Percentiles rank a stretch among this genome's conserved stretches.
These are phyloP conservation scores for Saccharomycopsis oosterbeekiorum DNA, from an alignment of 805 yeast genomes.

Conservation along the genomic window DNA sequence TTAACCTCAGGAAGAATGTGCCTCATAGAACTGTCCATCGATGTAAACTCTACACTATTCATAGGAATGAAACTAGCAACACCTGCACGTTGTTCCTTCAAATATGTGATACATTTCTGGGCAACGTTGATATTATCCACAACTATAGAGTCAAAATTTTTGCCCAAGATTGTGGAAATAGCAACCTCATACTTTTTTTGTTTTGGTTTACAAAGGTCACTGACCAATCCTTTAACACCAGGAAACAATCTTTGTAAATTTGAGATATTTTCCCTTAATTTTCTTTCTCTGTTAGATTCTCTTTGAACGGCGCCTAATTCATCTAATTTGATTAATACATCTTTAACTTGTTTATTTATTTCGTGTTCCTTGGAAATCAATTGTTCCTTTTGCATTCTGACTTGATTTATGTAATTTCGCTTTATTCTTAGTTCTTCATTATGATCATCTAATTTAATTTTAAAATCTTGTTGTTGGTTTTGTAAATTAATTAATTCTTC, in stretches of 20 bases:
- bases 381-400: slow-evolving; percentile 32
- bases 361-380: slow-evolving; percentile 42
- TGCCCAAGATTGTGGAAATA: slow-evolving; percentile 67
- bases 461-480: slow-evolving; percentile 28
- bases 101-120: slow-evolving; percentile 62
- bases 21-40: slow-evolving; percentile 46
- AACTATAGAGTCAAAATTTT: slow-evolving; percentile 68
- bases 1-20: slow-evolving; percentile 42
- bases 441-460: slow-evolving; percentile 10
- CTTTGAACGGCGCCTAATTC: slow-evolving; percentile 69
- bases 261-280: slow-evolving; percentile 61
- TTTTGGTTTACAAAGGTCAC: slow-evolving; percentile 70
- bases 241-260: slow-evolving; percentile 67
- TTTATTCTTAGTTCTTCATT: slow-evolving; percentile 32
- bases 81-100: slow-evolving; percentile 82
- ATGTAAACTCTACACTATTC: slow-evolving; percentile 55
- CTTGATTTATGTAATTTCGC: slow-evolving; percentile 31
- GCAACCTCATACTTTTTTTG: slow-evolving; percentile 67
- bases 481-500: slow-evolving; percentile 32
- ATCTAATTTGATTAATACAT: slow-evolving; percentile 49
- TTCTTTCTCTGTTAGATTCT: slow-evolving; percentile 62
- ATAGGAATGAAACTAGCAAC: slow-evolving; percentile 82
- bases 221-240: slow-evolving; percentile 73
- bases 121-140: slow-evolving; percentile 69
- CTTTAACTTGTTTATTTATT: slow-evolving; percentile 54